Percentiles rank a stretch among this genome's conserved stretches.
These are phyloP conservation scores for Polyporus arcularius DNA, from an alignment of 768 basidiomycete species.

Conservation along the genomic window DNA sequence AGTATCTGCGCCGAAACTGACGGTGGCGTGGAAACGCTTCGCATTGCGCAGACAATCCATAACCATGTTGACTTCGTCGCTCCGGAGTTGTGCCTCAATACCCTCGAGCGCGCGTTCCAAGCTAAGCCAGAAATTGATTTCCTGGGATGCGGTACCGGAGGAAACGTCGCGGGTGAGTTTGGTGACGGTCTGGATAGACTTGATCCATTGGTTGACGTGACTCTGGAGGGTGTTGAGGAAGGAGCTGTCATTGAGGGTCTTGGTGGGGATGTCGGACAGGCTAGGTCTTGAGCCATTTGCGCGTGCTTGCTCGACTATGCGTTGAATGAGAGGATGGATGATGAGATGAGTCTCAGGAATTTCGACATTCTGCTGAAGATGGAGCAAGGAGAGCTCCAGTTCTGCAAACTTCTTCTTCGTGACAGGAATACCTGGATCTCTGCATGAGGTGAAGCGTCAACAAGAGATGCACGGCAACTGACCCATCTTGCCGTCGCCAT, in stretches of 20 bases:
- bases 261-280: slow-evolving; percentile 71
- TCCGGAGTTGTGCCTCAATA: slow-evolving; percentile 88
- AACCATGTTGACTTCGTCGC: slow-evolving; percentile 90
- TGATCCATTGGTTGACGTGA: slow-evolving; percentile 98
- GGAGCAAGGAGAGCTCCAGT: slow-evolving; percentile 89
- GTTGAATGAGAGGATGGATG: slow-evolving; percentile 87
- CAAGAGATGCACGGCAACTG: slow-evolving; percentile 9
- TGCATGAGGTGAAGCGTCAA: slow-evolving; percentile 5
- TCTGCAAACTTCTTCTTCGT: slow-evolving; percentile 99
- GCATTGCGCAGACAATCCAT: slow-evolving; percentile 95
- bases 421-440: slow-evolving; percentile 77
- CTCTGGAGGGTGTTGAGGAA: slow-evolving; percentile 93
- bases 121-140: slow-evolving; percentile 98
- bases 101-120: slow-evolving; percentile 92
- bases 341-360: slow-evolving; percentile 95
- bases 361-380: slow-evolving; percentile 98
- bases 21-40: slow-evolving; percentile 95
- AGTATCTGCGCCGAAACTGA: slow-evolving; percentile 97
- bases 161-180: slow-evolving; percentile 93
- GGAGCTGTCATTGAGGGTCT: slow-evolving; percentile 79
- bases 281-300: slow-evolving; percentile 62
- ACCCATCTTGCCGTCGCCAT: slow-evolving; percentile 84
- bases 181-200: slow-evolving; percentile 94
- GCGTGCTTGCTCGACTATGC: slow-evolving; percentile 79
- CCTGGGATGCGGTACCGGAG: slow-evolving; percentile 95